These are phyloP conservation scores for Cucurbita ficifolia DNA, from an alignment of 306 rosid genomes.

Conservation along the genomic window DNA sequence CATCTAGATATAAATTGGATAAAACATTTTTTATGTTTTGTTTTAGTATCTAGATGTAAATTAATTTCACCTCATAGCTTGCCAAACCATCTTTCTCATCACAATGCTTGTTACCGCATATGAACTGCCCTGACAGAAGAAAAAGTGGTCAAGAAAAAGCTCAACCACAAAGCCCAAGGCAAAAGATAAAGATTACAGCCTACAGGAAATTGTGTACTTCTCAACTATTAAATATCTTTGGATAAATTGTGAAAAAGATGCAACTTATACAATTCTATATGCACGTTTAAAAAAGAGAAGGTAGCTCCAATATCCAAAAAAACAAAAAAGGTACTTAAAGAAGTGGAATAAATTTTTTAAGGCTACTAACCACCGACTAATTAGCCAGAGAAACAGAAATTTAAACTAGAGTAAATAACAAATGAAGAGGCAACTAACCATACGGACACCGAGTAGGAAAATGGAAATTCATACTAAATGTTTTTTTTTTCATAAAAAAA, in stretches of 20 bases:
- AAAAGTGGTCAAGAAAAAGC: slow-evolving; percentile 14
- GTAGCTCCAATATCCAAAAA: background rate
- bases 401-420: background rate
- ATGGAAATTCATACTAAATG: background rate
- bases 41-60: background rate
- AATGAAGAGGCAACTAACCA: background rate
- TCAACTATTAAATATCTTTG: background rate
- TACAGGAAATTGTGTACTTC: background rate
- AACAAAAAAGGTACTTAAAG: background rate
- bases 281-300: background rate
- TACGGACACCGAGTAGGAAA: background rate
- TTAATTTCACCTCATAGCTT: slow-evolving; percentile 56
- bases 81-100: slow-evolving; percentile 55
- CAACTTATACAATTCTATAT: background rate
- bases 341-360: background rate
- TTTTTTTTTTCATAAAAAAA: background rate
- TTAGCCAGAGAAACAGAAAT: background rate
- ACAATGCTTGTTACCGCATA: slow-evolving; percentile 81
- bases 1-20: background rate
- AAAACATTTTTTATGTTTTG: too few species aligned
- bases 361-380: background rate
- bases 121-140: slow-evolving; percentile 66
- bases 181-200: background rate
- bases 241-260: background rate
- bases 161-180: slow-evolving; percentile 2